Evolutionary conservation across 805 yeast species (phyloP), one percentile per base, ranked within the genome.

Genomic region (Komagataella kurtzmanii): DNA sequence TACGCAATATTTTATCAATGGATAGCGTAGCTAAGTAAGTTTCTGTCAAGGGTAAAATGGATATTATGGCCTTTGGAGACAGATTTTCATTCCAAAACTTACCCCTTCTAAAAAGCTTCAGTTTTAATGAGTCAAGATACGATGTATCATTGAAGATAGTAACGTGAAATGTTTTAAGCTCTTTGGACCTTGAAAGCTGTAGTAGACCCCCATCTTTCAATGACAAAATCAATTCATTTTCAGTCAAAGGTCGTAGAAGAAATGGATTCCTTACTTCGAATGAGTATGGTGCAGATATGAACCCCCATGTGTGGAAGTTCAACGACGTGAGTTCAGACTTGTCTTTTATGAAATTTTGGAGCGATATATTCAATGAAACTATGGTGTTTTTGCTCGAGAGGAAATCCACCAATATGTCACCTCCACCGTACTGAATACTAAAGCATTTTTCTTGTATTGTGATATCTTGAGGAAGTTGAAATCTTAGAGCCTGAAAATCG

Each of bases 151-250:
- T 75, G 62, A 84, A 85, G 24, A 68, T 63, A 1, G 57, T 50
- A 3, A 62, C 60, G 52, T 49, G 21, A 57, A 58, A 17, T 58
- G 55, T 6, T 51, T 57, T 21, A 51, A 55, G n/a, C 53, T 53
- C 17, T 45, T 44, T 8, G 1, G 49, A 46, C 56, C 80, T 68
- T 43, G 59, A 57, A 53, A 85, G 68, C 47, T 80, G 81, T 49
- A 88, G 65, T 46, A 89, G 62, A 1, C 90, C 88, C 23, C 97
- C 97, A 65, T 90, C 95, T 47, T 74, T 72, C 49, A 89, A 69
- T 3, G 88, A 72, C 0, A 84, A 79, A 3, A 88, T 61, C 7
- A 80, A 60, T 47, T 74, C 71, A 2, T 61, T 58, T 0, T 66
- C 55, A 36, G 77, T 72, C 14, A 81, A 64, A 1, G 83, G 63